Base-by-base conservation (phyloP, 2,329 filamentous ascomycete species). In the Trichophyton schoenleinii region DNA sequence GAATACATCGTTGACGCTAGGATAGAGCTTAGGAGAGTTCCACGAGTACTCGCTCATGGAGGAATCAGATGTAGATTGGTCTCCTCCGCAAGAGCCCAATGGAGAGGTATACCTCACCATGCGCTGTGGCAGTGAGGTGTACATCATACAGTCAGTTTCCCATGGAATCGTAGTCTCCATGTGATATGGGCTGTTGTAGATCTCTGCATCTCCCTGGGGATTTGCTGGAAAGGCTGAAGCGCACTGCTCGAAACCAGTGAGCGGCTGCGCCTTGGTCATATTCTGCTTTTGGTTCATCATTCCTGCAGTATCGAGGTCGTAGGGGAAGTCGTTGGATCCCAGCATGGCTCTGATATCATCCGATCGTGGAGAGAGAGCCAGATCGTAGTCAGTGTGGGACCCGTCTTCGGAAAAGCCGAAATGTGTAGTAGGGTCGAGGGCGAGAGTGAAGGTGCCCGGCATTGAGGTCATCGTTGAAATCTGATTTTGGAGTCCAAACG, bases 1-100 rank as follows among this genome's bases (percentile, higher is more conserved):
- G 38, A 61, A 49, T 20, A 49, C 34, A 44, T 61, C 64, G 13
- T 57, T 46, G 25, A 48, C 31, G 36, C 59, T 60, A 11, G 58
- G 59, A 34, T 61, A 59, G 8, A 59, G 38, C 28, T 41, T 46
- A 13, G 28, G 36, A 61, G 44, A 46, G 44, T 57, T 44, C 65
- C 65, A 65, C 20, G 65, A 63, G 8, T 63, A 60, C 41, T 66
- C 65, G 57, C 65, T 64, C 42, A 63, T 46, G 15, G 58, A 25
- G 1, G 65, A 63, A 42, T 60, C 64, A 1, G 63, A 62, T 13
- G 60, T 64, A 1, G 65, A 64, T 22, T 34, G 36, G 57, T 64
- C 65, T 22, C 64, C 64, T 18, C 62, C 65, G 15, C 52, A 62
- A 4, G 65, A 65, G 7, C 62, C 63, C 36, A 55, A 60, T 18